These are phyloP conservation scores for Raddia distichophylla DNA, from an alignment of 176 grass and related monocot genomes.

Conservation along the genomic window DNA sequence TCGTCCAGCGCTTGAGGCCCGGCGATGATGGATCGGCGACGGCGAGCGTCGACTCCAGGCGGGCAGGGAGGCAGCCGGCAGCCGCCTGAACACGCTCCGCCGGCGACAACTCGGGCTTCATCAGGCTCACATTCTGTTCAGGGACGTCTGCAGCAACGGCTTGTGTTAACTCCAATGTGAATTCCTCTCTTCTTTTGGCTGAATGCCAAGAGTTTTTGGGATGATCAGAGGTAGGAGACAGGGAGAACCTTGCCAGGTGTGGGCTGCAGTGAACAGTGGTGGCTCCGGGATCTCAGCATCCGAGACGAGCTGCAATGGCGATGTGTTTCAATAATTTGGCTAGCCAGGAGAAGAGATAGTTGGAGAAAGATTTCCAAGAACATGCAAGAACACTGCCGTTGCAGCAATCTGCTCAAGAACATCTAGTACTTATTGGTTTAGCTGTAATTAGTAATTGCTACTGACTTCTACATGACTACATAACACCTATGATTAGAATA, in stretches of 20 bases:
- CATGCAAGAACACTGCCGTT: neutral
- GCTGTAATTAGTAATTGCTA: neutral
- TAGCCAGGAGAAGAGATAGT: neutral
- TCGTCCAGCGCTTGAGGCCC: conserved; percentile 55
- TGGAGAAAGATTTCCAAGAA: neutral
- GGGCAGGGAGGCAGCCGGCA: conserved; percentile 53
- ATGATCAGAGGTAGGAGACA: neutral
- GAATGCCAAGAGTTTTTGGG: neutral
- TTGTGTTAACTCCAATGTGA: neutral
- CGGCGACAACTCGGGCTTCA: conserved; percentile 51
- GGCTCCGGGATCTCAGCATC: conserved; percentile 72
- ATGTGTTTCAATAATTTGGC: neutral
- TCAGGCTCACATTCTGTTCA: conserved; percentile 60
- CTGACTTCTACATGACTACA: neutral
- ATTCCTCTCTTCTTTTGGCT: neutral
- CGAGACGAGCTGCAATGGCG: conserved; percentile 62
- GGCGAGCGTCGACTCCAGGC: conserved; percentile 14
- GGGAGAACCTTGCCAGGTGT: conserved; percentile 50
- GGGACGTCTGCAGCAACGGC: conserved; percentile 40
- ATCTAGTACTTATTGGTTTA: neutral
- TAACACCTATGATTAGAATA: no score
- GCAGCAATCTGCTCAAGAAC: neutral
- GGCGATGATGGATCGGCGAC: neutral
- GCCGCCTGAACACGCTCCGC: conserved; percentile 56
- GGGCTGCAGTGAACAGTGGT: conserved; percentile 70